Evolutionary conservation across 1,139 yeast genomes (phyloP).

Genomic region (Suhomyces bolitotheri): DNA sequence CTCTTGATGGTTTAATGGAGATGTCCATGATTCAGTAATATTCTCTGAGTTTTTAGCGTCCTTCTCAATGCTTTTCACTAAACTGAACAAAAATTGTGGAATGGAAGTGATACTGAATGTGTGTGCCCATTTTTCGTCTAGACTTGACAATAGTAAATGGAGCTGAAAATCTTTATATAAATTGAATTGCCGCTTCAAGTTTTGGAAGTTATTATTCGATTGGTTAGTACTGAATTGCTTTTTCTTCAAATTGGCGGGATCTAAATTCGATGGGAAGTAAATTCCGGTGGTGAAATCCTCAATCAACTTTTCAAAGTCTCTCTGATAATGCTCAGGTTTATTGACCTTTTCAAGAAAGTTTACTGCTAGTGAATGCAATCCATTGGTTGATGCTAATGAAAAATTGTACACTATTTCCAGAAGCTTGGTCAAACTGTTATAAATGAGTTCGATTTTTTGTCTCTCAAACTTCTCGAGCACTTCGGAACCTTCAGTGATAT

Average conservation of each 20-base stretch:
- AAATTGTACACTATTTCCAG: slow-evolving; percentile 37
- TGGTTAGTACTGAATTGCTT: slow-evolving; percentile 29
- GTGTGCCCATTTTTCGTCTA: slow-evolving; percentile 14
- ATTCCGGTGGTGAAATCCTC: slow-evolving; percentile 40
- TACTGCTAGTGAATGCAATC: slow-evolving; percentile 30
- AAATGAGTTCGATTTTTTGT: slow-evolving; percentile 35
- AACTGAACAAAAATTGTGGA: slow-evolving; percentile 34
- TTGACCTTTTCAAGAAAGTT: slow-evolving; percentile 28
- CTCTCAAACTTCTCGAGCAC: slow-evolving; percentile 40
- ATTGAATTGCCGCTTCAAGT: slow-evolving; percentile 40
- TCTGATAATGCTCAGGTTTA: slow-evolving; percentile 27
- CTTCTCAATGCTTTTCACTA: slow-evolving; percentile 25
- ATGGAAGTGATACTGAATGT: slow-evolving; percentile 33
- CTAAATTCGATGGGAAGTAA: slow-evolving; percentile 38
- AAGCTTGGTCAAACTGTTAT: slow-evolving; percentile 36
- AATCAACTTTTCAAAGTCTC: slow-evolving; percentile 31
- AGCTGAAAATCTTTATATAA: slow-evolving; percentile 45
- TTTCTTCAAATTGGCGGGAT: slow-evolving; percentile 28
- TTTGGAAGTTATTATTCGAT: slow-evolving; percentile 39
- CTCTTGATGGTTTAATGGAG: slow-evolving; percentile 34
- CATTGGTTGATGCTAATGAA: slow-evolving; percentile 29
- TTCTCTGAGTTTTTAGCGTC: slow-evolving; percentile 8
- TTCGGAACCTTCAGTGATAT: slow-evolving; percentile 25
- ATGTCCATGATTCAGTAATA: slow-evolving; percentile 26
- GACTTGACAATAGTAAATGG: slow-evolving; percentile 28